These are phyloP conservation scores for Marasmius sp. DNA, from an alignment of 1,284 basidiomycete genomes.

Conservation along the genomic window DNA sequence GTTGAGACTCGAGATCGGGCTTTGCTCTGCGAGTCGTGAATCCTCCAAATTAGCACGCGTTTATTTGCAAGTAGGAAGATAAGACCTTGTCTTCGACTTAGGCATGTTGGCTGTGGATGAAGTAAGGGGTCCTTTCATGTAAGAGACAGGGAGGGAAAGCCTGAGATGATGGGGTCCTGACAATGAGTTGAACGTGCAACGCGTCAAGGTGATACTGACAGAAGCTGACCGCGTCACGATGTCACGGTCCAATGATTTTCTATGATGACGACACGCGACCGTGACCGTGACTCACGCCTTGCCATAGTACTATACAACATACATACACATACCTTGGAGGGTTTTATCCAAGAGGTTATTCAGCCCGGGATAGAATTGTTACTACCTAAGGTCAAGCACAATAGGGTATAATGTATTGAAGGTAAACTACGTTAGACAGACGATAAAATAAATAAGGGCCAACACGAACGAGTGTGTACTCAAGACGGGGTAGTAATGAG, in stretches of 20 bases:
- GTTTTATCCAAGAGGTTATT: too few relatives aligned
- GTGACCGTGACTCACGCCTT: neutral
- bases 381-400: too few relatives aligned
- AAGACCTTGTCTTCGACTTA: neutral
- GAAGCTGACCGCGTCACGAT: neutral
- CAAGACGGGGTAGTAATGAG: neutral
- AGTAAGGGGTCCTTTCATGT: slow-evolving; percentile 1
- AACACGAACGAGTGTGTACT: too few relatives aligned
- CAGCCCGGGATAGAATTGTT: too few relatives aligned
- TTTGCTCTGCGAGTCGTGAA: slow-evolving; percentile 1
- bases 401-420: too few relatives aligned
- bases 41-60: neutral
- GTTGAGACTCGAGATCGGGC: slow-evolving; percentile 2
- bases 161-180: neutral
- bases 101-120: neutral
- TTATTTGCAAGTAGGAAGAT: too few relatives aligned
- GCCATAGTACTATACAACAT: too few relatives aligned
- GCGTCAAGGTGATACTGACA: neutral
- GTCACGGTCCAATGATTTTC: neutral
- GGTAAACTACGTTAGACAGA: too few relatives aligned
- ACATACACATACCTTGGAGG: too few relatives aligned
- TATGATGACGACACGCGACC: neutral
- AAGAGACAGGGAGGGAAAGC: neutral
- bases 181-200: neutral
- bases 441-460: too few relatives aligned